Base-by-base conservation (phyloP, 768 basidiomycete species). In the Russula virescens region DNA sequence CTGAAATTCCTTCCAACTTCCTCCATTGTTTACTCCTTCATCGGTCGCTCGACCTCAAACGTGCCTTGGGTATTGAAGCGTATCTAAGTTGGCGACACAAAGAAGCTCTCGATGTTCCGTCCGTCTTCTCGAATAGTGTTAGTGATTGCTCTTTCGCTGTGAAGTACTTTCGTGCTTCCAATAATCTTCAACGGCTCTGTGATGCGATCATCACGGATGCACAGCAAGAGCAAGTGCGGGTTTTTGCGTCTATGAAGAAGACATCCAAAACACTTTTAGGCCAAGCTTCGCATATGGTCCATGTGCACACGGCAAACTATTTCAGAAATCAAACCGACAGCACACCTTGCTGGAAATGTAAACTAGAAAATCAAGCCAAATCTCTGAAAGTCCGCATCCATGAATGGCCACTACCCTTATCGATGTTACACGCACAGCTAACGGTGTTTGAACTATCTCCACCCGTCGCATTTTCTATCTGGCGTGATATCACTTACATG, bases 1-100 rank as follows among this genome's bases (percentile, higher is more conserved):
- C 82, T 0, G 80, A 80, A 61, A 68, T 83, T 0, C 73, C 78
- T 0, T 31, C 60, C 2, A 53, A 55, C 4, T 67, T 81, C 25
- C 67, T 82, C 21, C 72, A 80, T 31, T 62, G 73, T 0, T 73
- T 84, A 25, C 69, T 83, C 9, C 71, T 83, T 2, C 73, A 70
- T 23, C 72, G 71, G 55, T 59, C 69, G 7, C 23, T 8, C 19
- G 40, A 34, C 42, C 11, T 51, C 3, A 13, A 47, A 16, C 60
- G 60, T 23, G 53, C 60, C 16, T 50, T 42, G 35, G 25, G 3
- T 9, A 61, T 65, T 19, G 54, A 65, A 62, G 26, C 51, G n/a
- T 62, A 65, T 50, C 47, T 65, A 11, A 18, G 26, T 21, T n/a
- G 11, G 42, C 53, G 64, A 10, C 50, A 58, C 51, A 25, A 49